phyloP scores from a whole-genome alignment of 2,329 filamentous ascomycete genomes.

The Juglanconis oblonga region DNA sequence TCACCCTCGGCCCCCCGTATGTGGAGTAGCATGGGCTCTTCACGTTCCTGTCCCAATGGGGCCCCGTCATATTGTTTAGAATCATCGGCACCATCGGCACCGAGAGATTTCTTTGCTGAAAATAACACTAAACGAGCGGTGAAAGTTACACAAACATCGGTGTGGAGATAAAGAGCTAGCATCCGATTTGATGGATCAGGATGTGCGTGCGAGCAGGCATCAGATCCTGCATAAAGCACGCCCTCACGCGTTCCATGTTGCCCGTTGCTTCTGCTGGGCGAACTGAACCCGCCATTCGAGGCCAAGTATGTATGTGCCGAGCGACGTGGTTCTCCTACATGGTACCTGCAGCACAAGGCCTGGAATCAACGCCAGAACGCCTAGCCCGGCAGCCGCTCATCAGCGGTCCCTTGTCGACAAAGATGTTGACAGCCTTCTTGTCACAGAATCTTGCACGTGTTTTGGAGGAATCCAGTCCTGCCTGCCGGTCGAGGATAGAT shows the following conservation, averaged over 20 bases:
- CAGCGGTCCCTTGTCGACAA: background rate
- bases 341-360: too few species aligned
- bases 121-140: background rate
- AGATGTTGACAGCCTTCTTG: background rate
- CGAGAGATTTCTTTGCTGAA: background rate
- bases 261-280: background rate
- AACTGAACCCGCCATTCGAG: background rate
- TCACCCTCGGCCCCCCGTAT: background rate
- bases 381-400: background rate
- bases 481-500: background rate
- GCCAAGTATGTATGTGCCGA: too few species aligned
- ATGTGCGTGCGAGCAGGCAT: background rate
- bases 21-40: background rate
- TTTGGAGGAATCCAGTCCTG: background rate
- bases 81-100: background rate
- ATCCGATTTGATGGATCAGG: background rate
- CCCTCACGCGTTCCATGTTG: background rate
- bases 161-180: too few species aligned
- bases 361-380: too few species aligned
- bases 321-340: too few species aligned
- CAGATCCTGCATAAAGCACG: background rate
- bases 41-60: background rate
- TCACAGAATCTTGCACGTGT: background rate
- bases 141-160: background rate
- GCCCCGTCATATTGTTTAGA: background rate